Evolutionary conservation across 2,329 filamentous ascomycete species (phyloP), one percentile per base, ranked within the genome.

Genomic region (Colletotrichum spaethianum): DNA sequence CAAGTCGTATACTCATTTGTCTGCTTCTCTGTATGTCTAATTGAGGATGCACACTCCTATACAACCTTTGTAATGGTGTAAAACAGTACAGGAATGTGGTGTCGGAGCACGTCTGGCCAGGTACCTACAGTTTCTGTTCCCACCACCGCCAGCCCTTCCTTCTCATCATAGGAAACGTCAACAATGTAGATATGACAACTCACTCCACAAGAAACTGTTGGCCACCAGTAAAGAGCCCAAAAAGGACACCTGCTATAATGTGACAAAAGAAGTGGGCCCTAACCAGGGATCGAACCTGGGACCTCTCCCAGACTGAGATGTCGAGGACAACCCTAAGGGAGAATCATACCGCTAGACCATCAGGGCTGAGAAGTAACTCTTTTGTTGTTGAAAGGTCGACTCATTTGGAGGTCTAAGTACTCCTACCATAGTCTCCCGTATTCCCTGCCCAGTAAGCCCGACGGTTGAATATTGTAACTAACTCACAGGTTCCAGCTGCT

Each of bases 291-390:
- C 67, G 67, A 70, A 70, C 67, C 67, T 70, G 67, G 67, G 67
- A 70, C 67, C 67, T 70, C 67, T 70, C 67, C 67, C 67, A 70
- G 1, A 1, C 0, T 18, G 2, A 23, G 40, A 5, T 16, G 12
- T 20, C 9, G 0, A 1, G 16, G 23, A 53, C 31, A 55, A 57
- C 67, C 67, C 67, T 70, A 70, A 70, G 67, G 67, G 67, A 70
- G 67, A 70, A 70, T 70, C 67, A 70, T 70, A 70, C 67, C 67
- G 67, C 67, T 70, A 70, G 67, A 70, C 67, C 67, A 70, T 70
- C 67, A 70, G 67, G 67, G 67, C 67, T 26, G 26, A 42, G 0
- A 2, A 3, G 20, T n/a, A 20, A 14, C 7, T 20, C 33, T 11
- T 18, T 12, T 1, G 0, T 59, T 59, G 36, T 14, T 64, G 33